phyloP scores from a whole-genome alignment of 768 basidiomycete species.

The Termitomyces sp. region DNA sequence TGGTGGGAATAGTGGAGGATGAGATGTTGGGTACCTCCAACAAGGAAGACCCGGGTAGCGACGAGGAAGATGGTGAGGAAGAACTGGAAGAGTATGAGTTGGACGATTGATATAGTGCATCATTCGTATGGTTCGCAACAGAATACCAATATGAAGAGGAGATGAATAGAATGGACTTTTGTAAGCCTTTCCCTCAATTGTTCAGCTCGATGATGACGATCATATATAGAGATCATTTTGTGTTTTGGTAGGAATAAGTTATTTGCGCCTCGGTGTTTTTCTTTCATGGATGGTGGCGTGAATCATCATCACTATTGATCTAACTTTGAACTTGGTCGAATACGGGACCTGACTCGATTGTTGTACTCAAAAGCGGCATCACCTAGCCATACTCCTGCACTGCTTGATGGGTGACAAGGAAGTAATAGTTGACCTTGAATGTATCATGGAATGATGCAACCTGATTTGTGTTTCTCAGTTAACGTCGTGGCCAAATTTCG shows the following conservation, averaged over 20 bases:
- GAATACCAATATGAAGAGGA: not conserved
- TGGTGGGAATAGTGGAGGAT: constrained; percentile 54
- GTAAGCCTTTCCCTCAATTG: not conserved
- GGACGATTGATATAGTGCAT: constrained; percentile 24
- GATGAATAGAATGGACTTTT: not conserved
- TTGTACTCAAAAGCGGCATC: not conserved
- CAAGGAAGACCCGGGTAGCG: constrained; percentile 20
- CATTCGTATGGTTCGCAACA: not conserved
- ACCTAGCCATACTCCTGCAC: no score
- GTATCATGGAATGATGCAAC: no score
- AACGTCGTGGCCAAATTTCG: no score
- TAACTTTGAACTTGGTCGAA: not conserved
- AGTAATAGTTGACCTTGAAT: no score
- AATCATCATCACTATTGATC: no score
- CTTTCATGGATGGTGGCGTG: no score
- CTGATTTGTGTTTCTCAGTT: no score
- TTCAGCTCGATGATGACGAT: not conserved
- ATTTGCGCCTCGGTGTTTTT: not conserved
- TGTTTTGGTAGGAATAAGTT: not conserved
- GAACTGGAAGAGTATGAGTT: constrained; percentile 48
- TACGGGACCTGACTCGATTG: not conserved
- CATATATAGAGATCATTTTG: not conserved
- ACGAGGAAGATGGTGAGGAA: constrained; percentile 30
- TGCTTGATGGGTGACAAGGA: no score
- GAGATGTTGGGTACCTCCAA: constrained; percentile 36